A percentile compares a stretch with the other conserved stretches of the same genome.
phyloP scores from a whole-genome alignment of 805 yeast genomes.

The Metschnikowia lochheadii region DNA sequence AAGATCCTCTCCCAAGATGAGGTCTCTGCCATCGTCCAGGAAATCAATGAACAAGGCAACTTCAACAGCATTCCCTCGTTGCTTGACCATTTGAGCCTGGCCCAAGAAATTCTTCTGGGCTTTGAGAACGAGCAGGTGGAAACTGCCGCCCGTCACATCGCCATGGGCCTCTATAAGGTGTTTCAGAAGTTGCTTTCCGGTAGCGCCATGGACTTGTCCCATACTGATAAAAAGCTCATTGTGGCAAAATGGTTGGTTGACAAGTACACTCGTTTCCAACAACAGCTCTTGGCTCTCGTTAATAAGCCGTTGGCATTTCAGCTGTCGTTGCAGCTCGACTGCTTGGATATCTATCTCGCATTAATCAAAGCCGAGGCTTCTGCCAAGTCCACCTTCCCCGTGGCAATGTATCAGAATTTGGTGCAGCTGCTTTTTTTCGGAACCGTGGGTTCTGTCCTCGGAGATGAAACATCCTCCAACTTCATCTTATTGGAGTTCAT shows the following conservation, averaged over 20 bases:
- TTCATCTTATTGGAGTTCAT: conserved; percentile 53
- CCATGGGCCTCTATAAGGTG: conserved; percentile 40
- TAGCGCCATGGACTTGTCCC: conserved; percentile 27
- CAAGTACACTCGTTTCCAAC: conserved; percentile 53
- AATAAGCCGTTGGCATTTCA: conserved; percentile 41
- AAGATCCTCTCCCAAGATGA: conserved; percentile 19
- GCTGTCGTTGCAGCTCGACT: conserved; percentile 48
- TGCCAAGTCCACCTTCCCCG: conserved; percentile 58
- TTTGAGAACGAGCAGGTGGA: conserved; percentile 25
- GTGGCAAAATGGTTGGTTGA: conserved; percentile 63
- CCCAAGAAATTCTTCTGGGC: conserved; percentile 16
- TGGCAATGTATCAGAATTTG: conserved; percentile 42
- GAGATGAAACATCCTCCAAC: conserved; percentile 47
- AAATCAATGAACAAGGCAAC: conserved; percentile 42
- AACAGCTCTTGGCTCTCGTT: conserved; percentile 39
- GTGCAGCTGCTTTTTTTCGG: conserved; percentile 29
- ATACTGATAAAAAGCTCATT: conserved; percentile 43
- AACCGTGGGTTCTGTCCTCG: conserved; percentile 33
- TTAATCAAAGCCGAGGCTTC: conserved; percentile 53
- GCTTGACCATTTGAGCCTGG: conserved; percentile 33
- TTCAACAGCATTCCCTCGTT: conserved; percentile 54
- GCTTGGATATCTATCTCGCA: conserved; percentile 52
- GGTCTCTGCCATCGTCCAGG: conserved; percentile 22
- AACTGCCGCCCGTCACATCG: conserved; percentile 35
- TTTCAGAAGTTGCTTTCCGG: conserved; percentile 48